Conservation (phyloP, 129 eudicot genomes). For the Solidago caesia region DNA sequence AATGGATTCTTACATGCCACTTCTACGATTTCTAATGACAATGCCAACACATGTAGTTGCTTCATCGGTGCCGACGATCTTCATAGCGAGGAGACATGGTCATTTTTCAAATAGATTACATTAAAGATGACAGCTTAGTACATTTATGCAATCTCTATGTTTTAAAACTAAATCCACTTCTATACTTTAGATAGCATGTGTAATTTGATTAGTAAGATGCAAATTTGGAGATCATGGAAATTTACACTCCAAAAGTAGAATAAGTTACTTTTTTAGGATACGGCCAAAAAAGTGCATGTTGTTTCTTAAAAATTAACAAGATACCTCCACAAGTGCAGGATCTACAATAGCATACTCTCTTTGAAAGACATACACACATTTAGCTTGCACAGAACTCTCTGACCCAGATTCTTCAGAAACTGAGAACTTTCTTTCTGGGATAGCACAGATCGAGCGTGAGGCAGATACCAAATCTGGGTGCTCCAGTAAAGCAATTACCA, state of each 20-base stretch:
- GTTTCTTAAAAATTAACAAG: neutral
- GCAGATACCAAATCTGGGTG: constrained; percentile 74
- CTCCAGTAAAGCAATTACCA: constrained; percentile 62
- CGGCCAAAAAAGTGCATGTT: neutral
- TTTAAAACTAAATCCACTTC: neutral
- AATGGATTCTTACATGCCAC: constrained; percentile 66
- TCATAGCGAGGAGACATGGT: constrained; percentile 28
- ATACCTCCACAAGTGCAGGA: constrained; percentile 70
- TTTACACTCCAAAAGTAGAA: neutral
- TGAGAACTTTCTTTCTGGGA: constrained; percentile 54
- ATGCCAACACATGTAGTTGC: constrained; percentile 97
- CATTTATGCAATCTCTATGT: neutral
- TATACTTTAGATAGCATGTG: neutral
- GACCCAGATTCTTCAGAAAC: constrained; percentile 43
- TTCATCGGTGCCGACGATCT: constrained; percentile 92
- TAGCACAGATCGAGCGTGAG: constrained; percentile 47
- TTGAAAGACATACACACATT: constrained; percentile 78
- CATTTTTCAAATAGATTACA: neutral
- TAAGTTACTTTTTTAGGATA: neutral
- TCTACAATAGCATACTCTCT: constrained; percentile 90
- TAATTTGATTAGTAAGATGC: neutral
- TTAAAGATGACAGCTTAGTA: neutral
- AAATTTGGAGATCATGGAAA: neutral
- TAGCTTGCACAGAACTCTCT: constrained; percentile 34
- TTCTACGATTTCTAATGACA: constrained; percentile 64